Conservation (phyloP, 768 basidiomycete genomes). For the Trametes cinnabarina region DNA sequence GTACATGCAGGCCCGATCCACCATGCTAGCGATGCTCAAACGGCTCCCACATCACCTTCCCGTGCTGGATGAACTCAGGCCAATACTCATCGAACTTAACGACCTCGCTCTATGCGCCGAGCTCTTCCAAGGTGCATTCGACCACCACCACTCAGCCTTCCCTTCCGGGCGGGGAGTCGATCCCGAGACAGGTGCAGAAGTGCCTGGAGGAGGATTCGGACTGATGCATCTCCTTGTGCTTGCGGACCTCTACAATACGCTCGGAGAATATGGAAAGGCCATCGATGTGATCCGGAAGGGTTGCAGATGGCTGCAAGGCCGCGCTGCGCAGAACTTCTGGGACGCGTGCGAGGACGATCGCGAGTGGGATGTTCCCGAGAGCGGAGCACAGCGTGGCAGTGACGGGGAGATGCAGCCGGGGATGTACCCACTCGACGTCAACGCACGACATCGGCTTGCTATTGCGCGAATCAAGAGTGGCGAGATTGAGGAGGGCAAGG, state of each 20-base stretch:
- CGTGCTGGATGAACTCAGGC: conserved; percentile 75
- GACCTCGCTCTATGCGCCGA: conserved; percentile 63
- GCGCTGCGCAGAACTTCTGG: conserved; percentile 73
- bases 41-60: conserved; percentile 76
- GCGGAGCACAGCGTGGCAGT: conserved; percentile 24
- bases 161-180: conserved; percentile 48
- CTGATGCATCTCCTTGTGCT: conserved; percentile 77
- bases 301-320: conserved; percentile 88
- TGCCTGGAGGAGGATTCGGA: conserved; percentile 43
- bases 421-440: conserved; percentile 63
- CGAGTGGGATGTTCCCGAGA: conserved; percentile 67
- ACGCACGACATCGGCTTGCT: conserved; percentile 80
- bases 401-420: conserved; percentile 54
- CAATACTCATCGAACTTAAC: conserved; percentile 70
- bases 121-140: conserved; percentile 73
- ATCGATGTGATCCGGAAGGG: conserved; percentile 70
- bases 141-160: conserved; percentile 55
- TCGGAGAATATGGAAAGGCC: conserved; percentile 66
- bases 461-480: conserved; percentile 80
- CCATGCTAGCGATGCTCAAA: conserved; percentile 70
- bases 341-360: conserved; percentile 82
- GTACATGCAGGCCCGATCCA: conserved; percentile 49
- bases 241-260: conserved; percentile 76
- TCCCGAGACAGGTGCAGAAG: conserved; percentile 22
- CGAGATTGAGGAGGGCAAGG: conserved; percentile 79